phyloP scores from a whole-genome alignment of 176 grass and related monocot species.

The Eragrostis nindensis region DNA sequence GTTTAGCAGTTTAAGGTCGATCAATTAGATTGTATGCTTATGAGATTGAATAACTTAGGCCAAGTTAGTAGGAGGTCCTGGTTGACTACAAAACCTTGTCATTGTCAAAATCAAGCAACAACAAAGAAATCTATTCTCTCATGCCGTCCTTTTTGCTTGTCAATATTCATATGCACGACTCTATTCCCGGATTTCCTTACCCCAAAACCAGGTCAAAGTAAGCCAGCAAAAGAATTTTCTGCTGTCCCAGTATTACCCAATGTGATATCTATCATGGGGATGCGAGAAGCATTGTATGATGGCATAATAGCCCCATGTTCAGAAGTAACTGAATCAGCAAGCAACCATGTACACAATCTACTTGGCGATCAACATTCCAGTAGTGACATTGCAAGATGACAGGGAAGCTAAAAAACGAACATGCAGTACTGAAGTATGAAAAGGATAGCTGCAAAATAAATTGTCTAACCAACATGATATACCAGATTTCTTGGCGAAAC shows the following conservation, averaged over 20 bases:
- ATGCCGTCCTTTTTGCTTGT: too few species aligned
- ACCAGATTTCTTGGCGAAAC: neutral
- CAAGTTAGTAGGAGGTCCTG: neutral
- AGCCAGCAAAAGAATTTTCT: neutral
- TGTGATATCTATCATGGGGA: neutral
- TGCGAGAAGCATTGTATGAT: neutral
- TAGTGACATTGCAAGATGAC: too few species aligned
- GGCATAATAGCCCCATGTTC: neutral
- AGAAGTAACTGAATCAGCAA: neutral
- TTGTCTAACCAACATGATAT: neutral
- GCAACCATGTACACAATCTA: neutral
- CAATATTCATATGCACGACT: too few species aligned
- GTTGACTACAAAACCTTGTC: neutral
- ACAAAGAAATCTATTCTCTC: too few species aligned
- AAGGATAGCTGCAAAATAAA: neutral
- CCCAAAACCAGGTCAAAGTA: neutral
- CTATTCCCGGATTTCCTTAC: too few species aligned
- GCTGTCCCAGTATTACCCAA: neutral
- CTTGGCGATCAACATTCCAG: neutral
- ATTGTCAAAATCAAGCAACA: neutral
- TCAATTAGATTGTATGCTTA: neutral
- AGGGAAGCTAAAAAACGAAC: too few species aligned
- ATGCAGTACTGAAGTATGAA: too few species aligned
- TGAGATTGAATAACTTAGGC: neutral
- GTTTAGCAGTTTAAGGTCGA: neutral